Evolutionary conservation across 306 rosid genomes (phyloP).

Genomic region (Casuarina equisetifolia): DNA sequence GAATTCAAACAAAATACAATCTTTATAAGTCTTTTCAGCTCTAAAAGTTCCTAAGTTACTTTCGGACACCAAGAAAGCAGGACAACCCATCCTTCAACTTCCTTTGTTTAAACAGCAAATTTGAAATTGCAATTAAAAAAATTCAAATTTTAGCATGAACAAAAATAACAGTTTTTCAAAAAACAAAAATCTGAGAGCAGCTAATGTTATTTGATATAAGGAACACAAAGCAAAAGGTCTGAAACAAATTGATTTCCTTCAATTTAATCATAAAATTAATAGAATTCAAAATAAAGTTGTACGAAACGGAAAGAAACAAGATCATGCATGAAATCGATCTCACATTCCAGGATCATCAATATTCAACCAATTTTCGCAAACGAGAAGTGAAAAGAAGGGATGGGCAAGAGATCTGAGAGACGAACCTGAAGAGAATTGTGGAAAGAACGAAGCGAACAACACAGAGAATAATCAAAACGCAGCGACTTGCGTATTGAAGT

Average conservation of each 20-base stretch:
- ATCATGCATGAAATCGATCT: background rate
- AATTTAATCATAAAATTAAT: background rate
- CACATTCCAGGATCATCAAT: background rate
- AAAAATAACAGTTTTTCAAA: no score
- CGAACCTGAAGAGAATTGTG: constrained; percentile 49
- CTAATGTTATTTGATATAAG: background rate
- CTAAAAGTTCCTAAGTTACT: background rate
- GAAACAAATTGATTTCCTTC: background rate
- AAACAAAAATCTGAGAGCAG: background rate
- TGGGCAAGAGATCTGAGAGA: constrained; percentile 22
- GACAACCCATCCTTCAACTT: background rate
- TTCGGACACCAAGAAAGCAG: background rate
- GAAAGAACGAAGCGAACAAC: constrained; percentile 33
- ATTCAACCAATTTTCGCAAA: background rate
- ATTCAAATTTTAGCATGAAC: background rate
- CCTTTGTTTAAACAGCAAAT: background rate
- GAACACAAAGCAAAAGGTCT: background rate
- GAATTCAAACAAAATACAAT: background rate
- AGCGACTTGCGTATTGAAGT: constrained; percentile 38
- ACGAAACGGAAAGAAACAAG: background rate
- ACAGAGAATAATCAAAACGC: constrained; percentile 15
- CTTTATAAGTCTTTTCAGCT: background rate
- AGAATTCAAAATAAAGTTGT: background rate
- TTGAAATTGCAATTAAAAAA: background rate
- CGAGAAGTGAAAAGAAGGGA: background rate